phyloP scores from a whole-genome alignment of 228 moss, liverwort and hornwort genomes.

The Sphagnum magellanicum region DNA sequence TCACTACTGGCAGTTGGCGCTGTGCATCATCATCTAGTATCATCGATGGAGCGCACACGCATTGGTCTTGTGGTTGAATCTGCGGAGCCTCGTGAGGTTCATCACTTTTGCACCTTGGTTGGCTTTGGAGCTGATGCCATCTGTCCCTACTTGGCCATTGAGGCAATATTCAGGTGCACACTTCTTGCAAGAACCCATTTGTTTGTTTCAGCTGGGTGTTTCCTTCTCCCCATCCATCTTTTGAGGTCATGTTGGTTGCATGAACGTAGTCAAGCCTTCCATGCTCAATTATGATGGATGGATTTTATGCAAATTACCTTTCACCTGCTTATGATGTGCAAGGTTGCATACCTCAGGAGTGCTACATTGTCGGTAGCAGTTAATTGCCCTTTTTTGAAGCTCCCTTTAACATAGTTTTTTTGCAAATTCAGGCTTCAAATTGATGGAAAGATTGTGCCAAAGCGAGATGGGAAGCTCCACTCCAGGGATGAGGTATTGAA shows the following conservation, averaged over 20 bases:
- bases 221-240: too few relatives aligned
- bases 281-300: too few relatives aligned
- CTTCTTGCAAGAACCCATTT: too few relatives aligned
- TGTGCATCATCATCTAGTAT: constrained; percentile 71
- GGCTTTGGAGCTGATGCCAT: constrained; percentile 80
- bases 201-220: too few relatives aligned
- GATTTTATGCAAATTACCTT: too few relatives aligned
- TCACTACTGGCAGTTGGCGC: constrained; percentile 62
- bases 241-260: too few relatives aligned
- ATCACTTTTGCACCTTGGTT: constrained; percentile 74
- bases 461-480: constrained; percentile 35
- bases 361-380: too few relatives aligned
- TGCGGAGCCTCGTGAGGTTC: constrained; percentile 75
- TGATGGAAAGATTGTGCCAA: constrained; percentile 64
- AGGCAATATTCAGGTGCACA: constrained; percentile 40
- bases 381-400: too few relatives aligned
- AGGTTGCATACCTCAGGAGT: too few relatives aligned
- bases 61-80: constrained; percentile 69
- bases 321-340: too few relatives aligned
- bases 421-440: constrained; percentile 36
- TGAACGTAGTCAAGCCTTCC: too few relatives aligned
- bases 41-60: constrained; percentile 60
- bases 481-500: constrained; percentile 45
- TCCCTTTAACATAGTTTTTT: background rate
- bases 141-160: constrained; percentile 75